A percentile compares a stretch with the other conserved stretches of the same genome.
Conservation (phyloP, 2,329 filamentous ascomycete species). For the Neonectria punicea region DNA sequence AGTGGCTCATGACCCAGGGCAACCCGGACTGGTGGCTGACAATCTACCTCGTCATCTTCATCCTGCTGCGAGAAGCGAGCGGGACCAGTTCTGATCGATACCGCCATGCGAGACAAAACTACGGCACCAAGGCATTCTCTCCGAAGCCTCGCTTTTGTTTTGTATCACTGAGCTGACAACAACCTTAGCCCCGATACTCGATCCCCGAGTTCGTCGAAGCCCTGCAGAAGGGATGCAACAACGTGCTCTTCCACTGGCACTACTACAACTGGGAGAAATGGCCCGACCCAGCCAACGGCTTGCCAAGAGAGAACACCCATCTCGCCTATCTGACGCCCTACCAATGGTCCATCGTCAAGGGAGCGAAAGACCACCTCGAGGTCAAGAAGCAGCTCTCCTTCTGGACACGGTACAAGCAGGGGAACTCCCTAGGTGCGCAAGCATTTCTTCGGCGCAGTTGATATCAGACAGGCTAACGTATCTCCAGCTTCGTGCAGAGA, state of each 20-base stretch:
- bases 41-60: constrained; percentile 53
- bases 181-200: constrained; percentile 49
- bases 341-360: constrained; percentile 48
- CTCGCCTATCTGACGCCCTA: constrained; percentile 45
- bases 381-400: constrained; percentile 39
- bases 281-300: constrained; percentile 39
- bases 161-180: background rate
- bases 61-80: constrained; percentile 56
- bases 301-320: background rate
- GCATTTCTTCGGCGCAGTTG: no score
- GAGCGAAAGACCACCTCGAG: constrained; percentile 40
- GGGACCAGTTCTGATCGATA: constrained; percentile 53
- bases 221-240: constrained; percentile 58
- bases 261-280: constrained; percentile 56
- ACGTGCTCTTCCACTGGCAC: constrained; percentile 61
- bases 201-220: constrained; percentile 54
- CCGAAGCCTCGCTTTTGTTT: background rate
- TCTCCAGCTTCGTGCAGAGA: background rate
- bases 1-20: constrained; percentile 48
- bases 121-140: constrained; percentile 37
- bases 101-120: constrained; percentile 55
- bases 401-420: constrained; percentile 38
- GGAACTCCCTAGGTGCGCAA: constrained; percentile 38
- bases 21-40: constrained; percentile 46
- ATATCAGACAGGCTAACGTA: background rate